A percentile compares a stretch with the other conserved stretches of the same genome.
Conservation (phyloP, 345 rosid species). For the Xanthoceras sorbifolium region DNA sequence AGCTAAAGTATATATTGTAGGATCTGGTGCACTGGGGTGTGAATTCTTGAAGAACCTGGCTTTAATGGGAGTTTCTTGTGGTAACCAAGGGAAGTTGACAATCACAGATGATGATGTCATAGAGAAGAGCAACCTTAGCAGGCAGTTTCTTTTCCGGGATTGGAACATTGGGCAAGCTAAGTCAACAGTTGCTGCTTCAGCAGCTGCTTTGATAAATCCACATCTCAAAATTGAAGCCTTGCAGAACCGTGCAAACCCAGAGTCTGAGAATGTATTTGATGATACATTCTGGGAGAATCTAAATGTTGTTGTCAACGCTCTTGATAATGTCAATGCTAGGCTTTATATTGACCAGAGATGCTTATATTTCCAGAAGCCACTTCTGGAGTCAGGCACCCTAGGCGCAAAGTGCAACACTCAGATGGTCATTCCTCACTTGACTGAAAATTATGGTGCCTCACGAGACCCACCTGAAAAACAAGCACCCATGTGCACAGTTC, state of each 20-base stretch:
- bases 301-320: constrained; percentile 70
- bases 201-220: constrained; percentile 67
- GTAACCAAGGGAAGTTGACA: constrained; percentile 63
- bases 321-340: constrained; percentile 91
- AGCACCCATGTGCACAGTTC: constrained; percentile 97
- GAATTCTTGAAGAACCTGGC: constrained; percentile 89
- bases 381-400: constrained; percentile 90
- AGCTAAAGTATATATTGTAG: constrained; percentile 71
- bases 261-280: constrained; percentile 71
- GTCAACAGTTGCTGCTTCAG: constrained; percentile 74
- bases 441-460: constrained; percentile 95
- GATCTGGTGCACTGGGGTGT: constrained; percentile 93
- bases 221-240: constrained; percentile 57
- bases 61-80: constrained; percentile 77
- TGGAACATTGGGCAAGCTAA: constrained; percentile 88
- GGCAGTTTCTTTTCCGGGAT: constrained; percentile 76
- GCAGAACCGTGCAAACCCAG: constrained; percentile 67
- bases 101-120: constrained; percentile 78
- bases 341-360: constrained; percentile 91
- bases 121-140: constrained; percentile 78
- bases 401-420: constrained; percentile 96
- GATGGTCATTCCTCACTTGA: constrained; percentile 92
- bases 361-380: constrained; percentile 91
- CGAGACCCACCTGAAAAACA: constrained; percentile 95
- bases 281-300: constrained; percentile 89